Evolutionary conservation across 352 stramenopile species (phyloP).

Genomic region (Globisporangium paroecandrum): DNA sequence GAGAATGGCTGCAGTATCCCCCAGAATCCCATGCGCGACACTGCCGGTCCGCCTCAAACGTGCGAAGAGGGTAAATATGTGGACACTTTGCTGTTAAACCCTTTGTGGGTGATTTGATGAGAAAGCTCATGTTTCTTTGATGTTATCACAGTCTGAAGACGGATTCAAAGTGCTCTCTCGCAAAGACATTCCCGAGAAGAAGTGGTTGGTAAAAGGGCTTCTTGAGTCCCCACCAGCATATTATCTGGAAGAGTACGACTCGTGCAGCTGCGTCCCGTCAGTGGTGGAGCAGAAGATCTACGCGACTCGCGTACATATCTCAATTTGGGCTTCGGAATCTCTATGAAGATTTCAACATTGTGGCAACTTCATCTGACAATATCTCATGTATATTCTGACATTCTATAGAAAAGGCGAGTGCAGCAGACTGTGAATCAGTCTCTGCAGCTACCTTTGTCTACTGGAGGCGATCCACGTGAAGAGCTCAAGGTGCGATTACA

Average conservation of each 20-base stretch:
- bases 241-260: conserved; percentile 48
- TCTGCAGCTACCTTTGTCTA: conserved; percentile 23
- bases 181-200: conserved; percentile 32
- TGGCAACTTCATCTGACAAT: not conserved
- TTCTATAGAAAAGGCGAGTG: conserved; percentile 23
- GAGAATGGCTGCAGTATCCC: conserved; percentile 32
- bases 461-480: conserved; percentile 19
- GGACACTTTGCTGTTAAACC: not conserved
- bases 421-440: conserved; percentile 23
- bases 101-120: not conserved
- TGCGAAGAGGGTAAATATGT: conserved; percentile 36
- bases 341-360: not conserved
- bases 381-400: not conserved
- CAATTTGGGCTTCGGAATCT: not conserved
- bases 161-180: conserved; percentile 57
- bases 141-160: conserved; percentile 41
- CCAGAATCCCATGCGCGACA: conserved; percentile 72
- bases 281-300: conserved; percentile 64
- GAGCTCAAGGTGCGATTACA: conserved; percentile 24
- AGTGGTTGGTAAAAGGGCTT: conserved; percentile 59
- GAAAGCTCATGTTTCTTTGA: not conserved
- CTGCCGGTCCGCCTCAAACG: conserved; percentile 64
- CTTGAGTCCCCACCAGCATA: conserved; percentile 46
- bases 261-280: conserved; percentile 34
- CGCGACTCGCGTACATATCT: conserved; percentile 32